These are phyloP conservation scores for Prunus kanzakura DNA, from an alignment of 306 rosid genomes.

Conservation along the genomic window DNA sequence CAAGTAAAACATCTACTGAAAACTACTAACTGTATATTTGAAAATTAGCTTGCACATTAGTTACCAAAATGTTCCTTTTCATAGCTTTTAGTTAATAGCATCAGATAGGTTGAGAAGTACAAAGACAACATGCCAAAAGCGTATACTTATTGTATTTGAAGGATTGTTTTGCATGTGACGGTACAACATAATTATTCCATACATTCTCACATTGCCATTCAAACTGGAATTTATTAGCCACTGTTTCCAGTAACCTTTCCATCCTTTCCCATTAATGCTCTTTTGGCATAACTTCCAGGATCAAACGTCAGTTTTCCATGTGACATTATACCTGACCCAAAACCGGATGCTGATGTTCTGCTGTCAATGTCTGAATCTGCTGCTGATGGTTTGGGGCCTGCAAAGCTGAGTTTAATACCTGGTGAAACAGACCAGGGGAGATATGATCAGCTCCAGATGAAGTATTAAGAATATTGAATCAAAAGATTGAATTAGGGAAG, in stretches of 20 bases:
- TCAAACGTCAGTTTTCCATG: slow-evolving; percentile 19
- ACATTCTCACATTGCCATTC: background rate
- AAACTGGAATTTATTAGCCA: slow-evolving; percentile 13
- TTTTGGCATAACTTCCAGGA: slow-evolving; percentile 20
- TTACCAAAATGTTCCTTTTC: slow-evolving; percentile 6
- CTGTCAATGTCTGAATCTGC: slow-evolving; percentile 16
- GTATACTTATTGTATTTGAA: background rate
- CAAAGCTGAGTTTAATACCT: slow-evolving; percentile 29
- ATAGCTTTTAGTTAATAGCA: slow-evolving; percentile 6
- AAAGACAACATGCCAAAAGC: background rate
- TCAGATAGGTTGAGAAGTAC: background rate
- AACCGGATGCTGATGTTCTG: slow-evolving; percentile 32
- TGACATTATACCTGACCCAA: slow-evolving; percentile 23
- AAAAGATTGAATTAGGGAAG: background rate
- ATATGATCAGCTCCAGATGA: slow-evolving; percentile 12
- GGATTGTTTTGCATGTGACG: background rate
- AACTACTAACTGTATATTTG: slow-evolving; percentile 1
- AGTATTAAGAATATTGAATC: slow-evolving; percentile 17
- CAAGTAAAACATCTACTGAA: background rate
- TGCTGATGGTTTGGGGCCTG: slow-evolving; percentile 30
- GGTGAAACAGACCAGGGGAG: slow-evolving; percentile 12
- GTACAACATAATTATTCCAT: background rate
- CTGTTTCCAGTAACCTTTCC: slow-evolving; percentile 34
- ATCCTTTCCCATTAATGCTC: slow-evolving; percentile 25
- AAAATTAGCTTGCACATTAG: background rate